phyloP scores from a whole-genome alignment of 345 rosid species.

The Bruguiera gymnorhiza region DNA sequence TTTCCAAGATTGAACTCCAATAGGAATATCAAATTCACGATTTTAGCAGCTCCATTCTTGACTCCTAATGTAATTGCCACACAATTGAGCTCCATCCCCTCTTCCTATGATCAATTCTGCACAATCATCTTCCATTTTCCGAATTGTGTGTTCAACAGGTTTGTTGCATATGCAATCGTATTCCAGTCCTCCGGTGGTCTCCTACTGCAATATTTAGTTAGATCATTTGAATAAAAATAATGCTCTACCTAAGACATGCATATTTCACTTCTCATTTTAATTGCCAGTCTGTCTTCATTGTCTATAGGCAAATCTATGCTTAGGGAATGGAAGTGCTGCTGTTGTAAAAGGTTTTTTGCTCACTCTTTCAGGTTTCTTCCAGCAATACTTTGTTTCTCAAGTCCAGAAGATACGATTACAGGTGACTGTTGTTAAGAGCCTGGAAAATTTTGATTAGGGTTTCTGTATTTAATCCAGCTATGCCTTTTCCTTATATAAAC shows the following conservation, averaged over 20 bases:
- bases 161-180: no score
- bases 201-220: no score
- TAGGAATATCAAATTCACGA: no score
- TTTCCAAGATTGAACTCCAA: no score
- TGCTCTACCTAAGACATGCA: neutral
- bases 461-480: neutral
- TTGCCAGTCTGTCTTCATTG: neutral
- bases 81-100: no score
- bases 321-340: neutral
- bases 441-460: neutral
- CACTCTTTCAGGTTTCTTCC: constrained; percentile 60
- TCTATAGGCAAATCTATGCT: neutral
- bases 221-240: neutral
- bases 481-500: no score
- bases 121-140: no score
- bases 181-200: no score
- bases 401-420: constrained; percentile 90
- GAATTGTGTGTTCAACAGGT: no score
- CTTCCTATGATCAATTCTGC: no score
- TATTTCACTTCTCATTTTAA: neutral
- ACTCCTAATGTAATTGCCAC: no score
- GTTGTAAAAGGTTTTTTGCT: neutral
- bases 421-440: constrained; percentile 32
- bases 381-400: constrained; percentile 85
- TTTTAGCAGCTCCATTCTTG: no score